Conservation (phyloP, 2,329 filamentous ascomycete genomes). For the Aureobasidium leucospermi region DNA sequence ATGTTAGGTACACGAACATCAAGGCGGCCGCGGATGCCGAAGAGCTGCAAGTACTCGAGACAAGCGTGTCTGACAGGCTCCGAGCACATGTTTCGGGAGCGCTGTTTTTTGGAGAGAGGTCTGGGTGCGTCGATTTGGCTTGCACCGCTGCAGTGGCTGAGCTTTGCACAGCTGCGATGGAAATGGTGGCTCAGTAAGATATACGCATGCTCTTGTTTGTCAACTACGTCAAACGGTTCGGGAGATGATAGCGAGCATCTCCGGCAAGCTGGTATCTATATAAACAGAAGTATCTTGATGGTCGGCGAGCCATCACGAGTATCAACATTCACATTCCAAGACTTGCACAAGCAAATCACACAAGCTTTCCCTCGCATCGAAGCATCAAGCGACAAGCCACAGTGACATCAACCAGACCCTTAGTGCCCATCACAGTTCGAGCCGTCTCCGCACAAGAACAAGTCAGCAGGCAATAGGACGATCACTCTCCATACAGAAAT, state of each 20-base stretch:
- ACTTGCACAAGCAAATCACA: no score
- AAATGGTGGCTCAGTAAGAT: background rate
- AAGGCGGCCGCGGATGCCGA: background rate
- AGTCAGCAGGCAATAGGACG: constrained; percentile 4
- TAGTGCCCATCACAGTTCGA: background rate
- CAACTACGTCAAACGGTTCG: background rate
- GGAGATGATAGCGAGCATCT: background rate
- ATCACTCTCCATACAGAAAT: background rate
- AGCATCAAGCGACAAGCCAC: background rate
- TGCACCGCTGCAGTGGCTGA: background rate
- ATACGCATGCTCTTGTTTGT: background rate
- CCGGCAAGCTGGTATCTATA: no score
- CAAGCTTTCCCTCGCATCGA: background rate
- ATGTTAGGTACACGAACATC: no score
- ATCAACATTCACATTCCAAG: no score
- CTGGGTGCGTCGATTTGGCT: constrained; percentile 9
- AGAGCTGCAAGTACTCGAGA: background rate
- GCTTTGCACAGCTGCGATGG: background rate
- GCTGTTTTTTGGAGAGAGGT: background rate
- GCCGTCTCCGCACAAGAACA: background rate
- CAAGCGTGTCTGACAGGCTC: background rate
- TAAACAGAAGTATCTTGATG: no score
- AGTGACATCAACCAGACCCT: constrained; percentile 1
- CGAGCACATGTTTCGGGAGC: background rate
- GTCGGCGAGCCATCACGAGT: no score